Conservation (phyloP, 805 yeast genomes). For the Starmera quercuum region DNA sequence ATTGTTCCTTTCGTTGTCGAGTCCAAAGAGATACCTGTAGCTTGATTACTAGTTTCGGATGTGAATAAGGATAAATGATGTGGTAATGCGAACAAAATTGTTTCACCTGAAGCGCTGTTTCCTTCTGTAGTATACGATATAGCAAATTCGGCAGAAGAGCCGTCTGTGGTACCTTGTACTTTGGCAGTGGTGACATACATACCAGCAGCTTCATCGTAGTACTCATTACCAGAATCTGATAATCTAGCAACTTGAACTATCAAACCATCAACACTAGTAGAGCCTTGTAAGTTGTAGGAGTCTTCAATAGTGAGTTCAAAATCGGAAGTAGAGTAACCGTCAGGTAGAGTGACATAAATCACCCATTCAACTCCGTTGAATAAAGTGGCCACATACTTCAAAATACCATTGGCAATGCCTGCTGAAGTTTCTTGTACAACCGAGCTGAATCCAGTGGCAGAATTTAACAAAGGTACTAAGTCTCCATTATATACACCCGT, state of each 20-base stretch:
- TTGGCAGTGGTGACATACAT: constrained; percentile 45
- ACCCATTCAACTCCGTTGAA: constrained; percentile 42
- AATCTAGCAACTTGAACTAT: constrained; percentile 47
- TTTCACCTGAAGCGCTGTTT: constrained; percentile 34
- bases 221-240: constrained; percentile 26
- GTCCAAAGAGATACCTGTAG: constrained; percentile 34
- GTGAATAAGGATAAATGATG: constrained; percentile 39
- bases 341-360: constrained; percentile 38
- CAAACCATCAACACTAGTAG: constrained; percentile 26
- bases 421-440: constrained; percentile 27
- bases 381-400: constrained; percentile 47
- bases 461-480: constrained; percentile 36
- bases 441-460: constrained; percentile 37
- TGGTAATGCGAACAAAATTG: constrained; percentile 45
- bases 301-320: constrained; percentile 26
- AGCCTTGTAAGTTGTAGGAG: constrained; percentile 29
- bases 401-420: constrained; percentile 27
- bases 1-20: constrained; percentile 47
- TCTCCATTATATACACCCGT: constrained; percentile 43
- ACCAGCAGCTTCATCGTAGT: constrained; percentile 65
- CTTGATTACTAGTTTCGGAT: constrained; percentile 18
- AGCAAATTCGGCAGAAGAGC: constrained; percentile 37
- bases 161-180: constrained; percentile 38
- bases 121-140: constrained; percentile 46
- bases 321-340: constrained; percentile 16